Evolutionary conservation across 176 grass and related monocot genomes (phyloP).

Genomic region (Triticum turgidum): DNA sequence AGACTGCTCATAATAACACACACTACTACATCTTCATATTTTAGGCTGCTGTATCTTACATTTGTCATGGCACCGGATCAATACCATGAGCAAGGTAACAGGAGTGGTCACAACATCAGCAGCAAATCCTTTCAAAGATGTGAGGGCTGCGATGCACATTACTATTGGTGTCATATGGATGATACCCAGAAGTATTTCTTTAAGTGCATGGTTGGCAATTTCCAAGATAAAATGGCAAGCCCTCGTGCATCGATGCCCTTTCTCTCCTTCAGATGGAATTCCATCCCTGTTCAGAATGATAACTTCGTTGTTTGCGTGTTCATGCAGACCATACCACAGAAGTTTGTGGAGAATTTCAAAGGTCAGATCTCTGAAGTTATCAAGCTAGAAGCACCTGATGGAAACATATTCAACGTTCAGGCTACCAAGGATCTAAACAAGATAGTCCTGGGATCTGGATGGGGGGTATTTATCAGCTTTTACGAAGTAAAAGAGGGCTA

Average conservation of each 20-base stretch:
- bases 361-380: slow-evolving; percentile 22
- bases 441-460: slow-evolving; percentile 45
- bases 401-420: slow-evolving; percentile 28
- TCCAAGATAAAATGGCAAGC: background rate
- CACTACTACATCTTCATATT: background rate
- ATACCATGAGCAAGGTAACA: background rate
- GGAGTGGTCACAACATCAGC: background rate
- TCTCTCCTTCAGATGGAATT: background rate
- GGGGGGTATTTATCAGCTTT: slow-evolving; percentile 31
- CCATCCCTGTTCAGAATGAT: background rate
- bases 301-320: background rate
- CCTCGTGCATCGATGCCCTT: background rate
- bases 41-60: background rate
- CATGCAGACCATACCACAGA: slow-evolving; percentile 37
- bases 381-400: slow-evolving; percentile 36
- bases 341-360: slow-evolving; percentile 40
- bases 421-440: slow-evolving; percentile 1
- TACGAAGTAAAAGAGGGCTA: slow-evolving; percentile 24
- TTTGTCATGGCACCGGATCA: background rate
- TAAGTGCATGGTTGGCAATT: slow-evolving; percentile 13
- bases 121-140: background rate
- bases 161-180: slow-evolving; percentile 1
- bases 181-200: slow-evolving; percentile 9
- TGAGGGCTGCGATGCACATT: background rate
- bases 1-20: background rate